phyloP scores from a whole-genome alignment of 148 eudicot genomes.

The Rhododendron griersonianum region DNA sequence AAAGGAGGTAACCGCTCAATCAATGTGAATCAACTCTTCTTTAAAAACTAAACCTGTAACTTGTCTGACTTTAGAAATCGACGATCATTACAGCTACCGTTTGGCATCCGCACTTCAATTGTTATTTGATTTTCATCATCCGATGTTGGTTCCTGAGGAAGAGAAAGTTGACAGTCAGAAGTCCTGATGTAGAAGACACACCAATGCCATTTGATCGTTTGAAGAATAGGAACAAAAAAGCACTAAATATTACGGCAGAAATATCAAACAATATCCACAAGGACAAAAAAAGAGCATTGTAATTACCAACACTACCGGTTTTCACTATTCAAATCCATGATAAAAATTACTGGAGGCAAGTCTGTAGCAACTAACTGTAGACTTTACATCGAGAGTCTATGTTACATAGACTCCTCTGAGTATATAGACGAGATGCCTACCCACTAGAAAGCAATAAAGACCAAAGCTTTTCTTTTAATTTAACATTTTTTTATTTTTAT shows the following conservation, averaged over 20 bases:
- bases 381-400: background rate
- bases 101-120: slow-evolving; percentile 85
- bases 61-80: slow-evolving; percentile 69
- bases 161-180: slow-evolving; percentile 40
- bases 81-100: slow-evolving; percentile 74
- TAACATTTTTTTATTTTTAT: no score
- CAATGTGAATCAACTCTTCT: background rate
- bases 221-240: background rate
- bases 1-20: background rate
- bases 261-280: no score
- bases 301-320: no score
- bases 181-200: background rate
- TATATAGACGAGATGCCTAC: no score
- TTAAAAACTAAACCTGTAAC: slow-evolving; percentile 59
- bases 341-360: background rate
- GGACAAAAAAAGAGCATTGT: no score
- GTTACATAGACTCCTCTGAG: background rate
- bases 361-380: background rate
- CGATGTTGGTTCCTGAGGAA: slow-evolving; percentile 71
- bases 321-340: no score
- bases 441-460: no score
- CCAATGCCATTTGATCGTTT: background rate
- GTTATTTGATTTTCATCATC: slow-evolving; percentile 70
- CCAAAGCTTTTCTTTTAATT: no score
- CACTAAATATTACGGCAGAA: background rate